phyloP scores from a whole-genome alignment of 2,329 filamentous ascomycete species.

The Alternaria brassicae region DNA sequence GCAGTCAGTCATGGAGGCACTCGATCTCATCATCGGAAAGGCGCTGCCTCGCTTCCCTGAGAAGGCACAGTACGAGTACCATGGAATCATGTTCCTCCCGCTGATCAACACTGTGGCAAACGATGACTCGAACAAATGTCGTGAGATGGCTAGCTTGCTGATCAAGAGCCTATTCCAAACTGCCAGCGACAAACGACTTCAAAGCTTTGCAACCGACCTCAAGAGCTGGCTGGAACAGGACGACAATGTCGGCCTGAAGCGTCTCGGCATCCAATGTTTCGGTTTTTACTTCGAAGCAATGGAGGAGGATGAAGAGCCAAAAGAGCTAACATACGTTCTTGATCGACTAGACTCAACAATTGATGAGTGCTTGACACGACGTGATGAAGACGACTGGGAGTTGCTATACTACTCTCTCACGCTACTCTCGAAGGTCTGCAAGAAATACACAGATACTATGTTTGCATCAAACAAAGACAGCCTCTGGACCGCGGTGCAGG shows the following conservation, averaged over 20 bases:
- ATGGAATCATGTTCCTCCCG: slow-evolving; percentile 82
- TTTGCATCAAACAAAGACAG: slow-evolving; percentile 65
- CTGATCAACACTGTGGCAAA: slow-evolving; percentile 86
- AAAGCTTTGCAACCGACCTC: slow-evolving; percentile 74
- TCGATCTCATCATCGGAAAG: slow-evolving; percentile 86
- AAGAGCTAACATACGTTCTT: slow-evolving; percentile 69
- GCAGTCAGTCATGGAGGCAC: slow-evolving; percentile 89
- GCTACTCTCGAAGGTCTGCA: slow-evolving; percentile 71
- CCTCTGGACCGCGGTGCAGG: slow-evolving; percentile 75
- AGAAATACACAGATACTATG: slow-evolving; percentile 68
- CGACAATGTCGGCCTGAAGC: slow-evolving; percentile 73
- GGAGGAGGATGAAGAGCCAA: slow-evolving; percentile 61
- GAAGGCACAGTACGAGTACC: slow-evolving; percentile 77
- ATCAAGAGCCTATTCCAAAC: slow-evolving; percentile 81
- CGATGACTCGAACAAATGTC: slow-evolving; percentile 85
- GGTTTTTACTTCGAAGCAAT: slow-evolving; percentile 77
- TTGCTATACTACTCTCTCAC: slow-evolving; percentile 76
- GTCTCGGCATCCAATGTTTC: slow-evolving; percentile 81
- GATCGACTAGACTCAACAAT: slow-evolving; percentile 60
- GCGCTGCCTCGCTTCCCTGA: slow-evolving; percentile 65
- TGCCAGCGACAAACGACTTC: slow-evolving; percentile 74
- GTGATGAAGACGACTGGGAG: slow-evolving; percentile 70
- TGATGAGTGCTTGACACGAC: slow-evolving; percentile 58
- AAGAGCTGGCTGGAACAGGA: slow-evolving; percentile 78
- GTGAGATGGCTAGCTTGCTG: slow-evolving; percentile 79